Evolutionary conservation across 2,329 filamentous ascomycete species (phyloP).

Genomic region (Thelonectria discophora): DNA sequence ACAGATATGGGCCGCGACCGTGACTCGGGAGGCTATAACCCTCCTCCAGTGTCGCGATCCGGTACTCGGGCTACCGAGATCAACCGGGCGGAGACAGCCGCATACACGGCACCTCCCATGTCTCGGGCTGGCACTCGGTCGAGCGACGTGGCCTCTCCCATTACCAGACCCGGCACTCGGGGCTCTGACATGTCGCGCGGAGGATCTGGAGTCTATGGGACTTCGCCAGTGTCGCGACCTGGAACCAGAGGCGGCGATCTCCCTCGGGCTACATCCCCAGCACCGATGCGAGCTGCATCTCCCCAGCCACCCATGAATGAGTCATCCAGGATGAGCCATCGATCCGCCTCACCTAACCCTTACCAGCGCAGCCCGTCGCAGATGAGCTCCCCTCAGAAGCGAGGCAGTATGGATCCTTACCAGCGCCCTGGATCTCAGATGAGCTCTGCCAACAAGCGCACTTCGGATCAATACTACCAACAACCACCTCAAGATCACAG

Average conservation of each 20-base stretch:
- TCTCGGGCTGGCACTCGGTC: conserved; percentile 37
- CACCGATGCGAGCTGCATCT: conserved; percentile 69
- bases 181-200: conserved; percentile 48
- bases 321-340: conserved; percentile 50
- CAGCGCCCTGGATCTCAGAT: conserved; percentile 50
- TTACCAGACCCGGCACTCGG: conserved; percentile 51
- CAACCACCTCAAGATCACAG: conserved; percentile 60
- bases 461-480: conserved; percentile 61
- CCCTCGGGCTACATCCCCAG: conserved; percentile 72
- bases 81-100: conserved; percentile 22
- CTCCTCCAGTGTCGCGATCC: conserved; percentile 37
- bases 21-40: conserved; percentile 42
- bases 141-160: conserved; percentile 46
- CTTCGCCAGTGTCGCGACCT: conserved; percentile 61
- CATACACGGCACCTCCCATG: conserved; percentile 31
- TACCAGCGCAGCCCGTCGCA: conserved; percentile 57
- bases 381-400: conserved; percentile 52
- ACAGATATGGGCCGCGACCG: conserved; percentile 24
- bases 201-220: conserved; percentile 42
- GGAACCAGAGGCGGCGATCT: conserved; percentile 67
- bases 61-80: conserved; percentile 38
- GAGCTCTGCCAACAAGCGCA: conserved; percentile 54
- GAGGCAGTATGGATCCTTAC: conserved; percentile 60
- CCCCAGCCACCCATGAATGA: conserved; percentile 67
- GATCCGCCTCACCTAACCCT: conserved; percentile 71